These are phyloP conservation scores for Capsicum baccatum DNA, from an alignment of 257 asterid species.

Conservation along the genomic window DNA sequence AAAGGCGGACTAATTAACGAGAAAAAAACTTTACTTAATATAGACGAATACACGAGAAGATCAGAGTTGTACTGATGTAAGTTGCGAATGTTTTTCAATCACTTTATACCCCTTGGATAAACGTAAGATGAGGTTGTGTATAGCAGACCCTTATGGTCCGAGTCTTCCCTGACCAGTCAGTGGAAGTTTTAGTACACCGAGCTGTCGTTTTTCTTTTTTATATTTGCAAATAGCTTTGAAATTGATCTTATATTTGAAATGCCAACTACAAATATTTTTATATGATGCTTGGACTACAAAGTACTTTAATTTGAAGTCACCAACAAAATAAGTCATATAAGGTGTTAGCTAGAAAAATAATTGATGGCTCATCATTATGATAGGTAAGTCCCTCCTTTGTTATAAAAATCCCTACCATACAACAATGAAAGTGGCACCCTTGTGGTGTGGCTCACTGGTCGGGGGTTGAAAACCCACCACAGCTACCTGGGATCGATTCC, in stretches of 20 bases:
- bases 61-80: too few species aligned
- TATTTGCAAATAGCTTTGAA: background rate
- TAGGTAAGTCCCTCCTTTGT: background rate
- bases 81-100: too few species aligned
- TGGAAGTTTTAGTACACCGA: too few species aligned
- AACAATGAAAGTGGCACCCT: too few species aligned
- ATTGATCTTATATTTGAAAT: background rate
- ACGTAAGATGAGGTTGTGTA: too few species aligned
- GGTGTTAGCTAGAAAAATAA: background rate
- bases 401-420: background rate
- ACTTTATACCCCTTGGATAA: too few species aligned
- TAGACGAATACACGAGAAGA: background rate
- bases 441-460: too few species aligned
- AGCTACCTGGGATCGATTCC: too few species aligned
- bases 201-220: too few species aligned
- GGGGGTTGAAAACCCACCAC: too few species aligned
- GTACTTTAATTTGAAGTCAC: conserved; percentile 20
- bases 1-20: background rate
- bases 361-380: conserved; percentile 2
- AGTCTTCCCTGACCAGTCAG: too few species aligned
- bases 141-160: too few species aligned
- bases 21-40: background rate
- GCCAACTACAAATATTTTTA: background rate
- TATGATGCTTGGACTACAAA: conserved; percentile 15
- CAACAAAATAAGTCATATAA: background rate